Percentiles rank a stretch among this genome's conserved stretches.
Conservation (phyloP, 768 basidiomycete species). For the Phallus indusiatus region DNA sequence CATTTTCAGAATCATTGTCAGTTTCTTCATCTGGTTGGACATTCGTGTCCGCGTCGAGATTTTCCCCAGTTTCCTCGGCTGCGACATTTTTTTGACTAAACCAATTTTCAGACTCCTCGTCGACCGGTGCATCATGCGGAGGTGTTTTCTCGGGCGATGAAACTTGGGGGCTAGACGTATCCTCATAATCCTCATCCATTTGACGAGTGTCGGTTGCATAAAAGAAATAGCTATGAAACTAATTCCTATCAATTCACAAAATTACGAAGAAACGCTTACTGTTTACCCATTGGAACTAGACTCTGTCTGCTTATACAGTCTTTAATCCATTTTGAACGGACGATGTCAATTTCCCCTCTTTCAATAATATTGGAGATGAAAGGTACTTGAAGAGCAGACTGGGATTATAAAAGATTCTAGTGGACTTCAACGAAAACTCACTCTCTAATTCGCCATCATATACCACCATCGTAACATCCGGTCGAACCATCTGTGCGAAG, state of each 20-base stretch:
- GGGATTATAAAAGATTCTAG: background rate
- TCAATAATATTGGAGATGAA: constrained; percentile 62
- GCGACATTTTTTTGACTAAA: constrained; percentile 10
- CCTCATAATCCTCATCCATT: constrained; percentile 42
- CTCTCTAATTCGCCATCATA: constrained; percentile 65
- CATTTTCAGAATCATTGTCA: constrained; percentile 8
- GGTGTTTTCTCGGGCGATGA: background rate
- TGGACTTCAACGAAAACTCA: constrained; percentile 27
- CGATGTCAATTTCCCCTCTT: constrained; percentile 60
- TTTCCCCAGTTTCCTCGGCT: constrained; percentile 20
- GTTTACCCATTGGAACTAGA: constrained; percentile 53
- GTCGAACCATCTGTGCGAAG: constrained; percentile 50
- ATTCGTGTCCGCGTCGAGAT: constrained; percentile 9
- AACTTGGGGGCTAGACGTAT: constrained; percentile 26
- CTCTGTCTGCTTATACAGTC: constrained; percentile 60
- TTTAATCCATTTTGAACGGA: constrained; percentile 73
- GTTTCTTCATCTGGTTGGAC: constrained; percentile 1
- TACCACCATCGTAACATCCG: constrained; percentile 46
- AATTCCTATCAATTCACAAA: background rate
- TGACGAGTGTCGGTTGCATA: constrained; percentile 48
- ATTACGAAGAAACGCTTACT: constrained; percentile 31
- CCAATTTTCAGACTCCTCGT: background rate
- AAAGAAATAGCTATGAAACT: constrained; percentile 59
- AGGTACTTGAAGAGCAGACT: constrained; percentile 38
- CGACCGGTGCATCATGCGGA: background rate